Conservation (phyloP, 2,329 filamentous ascomycete genomes). For the Colletotrichum sp. region DNA sequence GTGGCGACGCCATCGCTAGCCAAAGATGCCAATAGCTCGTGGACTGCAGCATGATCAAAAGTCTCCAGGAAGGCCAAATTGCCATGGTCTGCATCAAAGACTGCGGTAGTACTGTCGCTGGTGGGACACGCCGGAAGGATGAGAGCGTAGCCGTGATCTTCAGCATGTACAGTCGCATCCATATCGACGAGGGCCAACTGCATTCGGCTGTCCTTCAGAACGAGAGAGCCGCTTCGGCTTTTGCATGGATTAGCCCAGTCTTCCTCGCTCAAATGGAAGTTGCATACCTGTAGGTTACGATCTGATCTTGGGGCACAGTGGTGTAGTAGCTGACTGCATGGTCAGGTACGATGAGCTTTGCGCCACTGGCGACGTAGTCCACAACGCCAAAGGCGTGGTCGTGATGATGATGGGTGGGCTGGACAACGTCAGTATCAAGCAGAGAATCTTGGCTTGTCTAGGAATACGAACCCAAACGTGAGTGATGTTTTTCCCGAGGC, state of each 20-base stretch:
- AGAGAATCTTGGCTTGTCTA: neutral
- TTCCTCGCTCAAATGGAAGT: neutral
- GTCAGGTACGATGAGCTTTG: neutral
- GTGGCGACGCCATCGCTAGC: neutral
- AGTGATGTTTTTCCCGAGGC: conserved; percentile 13
- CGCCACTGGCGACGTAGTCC: neutral
- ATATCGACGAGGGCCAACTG: neutral
- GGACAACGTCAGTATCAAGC: neutral
- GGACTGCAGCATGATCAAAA: neutral
- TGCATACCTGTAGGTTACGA: neutral
- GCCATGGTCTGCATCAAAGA: neutral
- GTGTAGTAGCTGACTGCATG: neutral
- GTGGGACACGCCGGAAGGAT: neutral
- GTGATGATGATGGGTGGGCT: neutral
- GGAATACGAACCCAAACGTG: conserved; percentile 16
- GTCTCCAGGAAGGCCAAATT: neutral
- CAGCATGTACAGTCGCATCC: neutral
- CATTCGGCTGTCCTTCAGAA: neutral
- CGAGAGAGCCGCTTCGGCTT: neutral
- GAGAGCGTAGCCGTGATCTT: neutral
- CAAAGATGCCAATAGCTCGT: neutral
- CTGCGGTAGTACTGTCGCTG: neutral
- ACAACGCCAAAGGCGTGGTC: neutral
- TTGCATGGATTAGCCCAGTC: neutral
- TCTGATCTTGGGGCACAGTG: neutral